Conservation (phyloP, 140 eudicot species). For the Bidens hawaiensis region DNA sequence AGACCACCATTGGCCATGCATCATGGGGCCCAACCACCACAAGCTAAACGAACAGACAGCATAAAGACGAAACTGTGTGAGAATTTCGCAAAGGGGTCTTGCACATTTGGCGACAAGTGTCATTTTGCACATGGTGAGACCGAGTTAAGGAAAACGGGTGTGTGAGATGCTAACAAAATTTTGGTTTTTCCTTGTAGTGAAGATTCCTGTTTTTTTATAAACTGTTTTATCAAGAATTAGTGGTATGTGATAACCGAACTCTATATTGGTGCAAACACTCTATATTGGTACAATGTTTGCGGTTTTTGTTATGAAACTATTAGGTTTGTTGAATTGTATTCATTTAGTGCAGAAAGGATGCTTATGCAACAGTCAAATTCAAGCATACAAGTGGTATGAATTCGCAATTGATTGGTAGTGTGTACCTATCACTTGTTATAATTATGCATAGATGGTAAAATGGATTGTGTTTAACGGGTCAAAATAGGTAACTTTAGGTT, state of each 20-base stretch:
- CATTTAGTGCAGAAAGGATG: neutral
- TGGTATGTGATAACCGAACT: neutral
- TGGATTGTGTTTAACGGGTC: neutral
- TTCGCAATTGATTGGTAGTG: neutral
- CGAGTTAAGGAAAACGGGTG: slow-evolving; percentile 40
- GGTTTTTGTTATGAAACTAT: neutral
- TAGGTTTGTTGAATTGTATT: neutral
- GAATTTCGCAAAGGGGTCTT: slow-evolving; percentile 49
- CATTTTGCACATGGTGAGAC: slow-evolving; percentile 63
- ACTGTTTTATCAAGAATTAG: neutral
- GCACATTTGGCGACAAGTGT: slow-evolving; percentile 66
- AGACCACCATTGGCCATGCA: too few relatives aligned
- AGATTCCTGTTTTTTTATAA: neutral
- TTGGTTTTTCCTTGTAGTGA: slow-evolving; percentile 1
- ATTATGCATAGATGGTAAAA: neutral
- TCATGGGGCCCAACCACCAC: slow-evolving; percentile 14
- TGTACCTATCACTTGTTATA: neutral
- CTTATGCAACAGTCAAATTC: neutral
- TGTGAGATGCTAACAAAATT: slow-evolving; percentile 9
- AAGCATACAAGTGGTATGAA: neutral
- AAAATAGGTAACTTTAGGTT: neutral
- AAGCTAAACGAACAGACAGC: slow-evolving; percentile 14
- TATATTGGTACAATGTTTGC: neutral
- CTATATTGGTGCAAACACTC: neutral
- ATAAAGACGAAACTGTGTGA: slow-evolving; percentile 54